Evolutionary conservation across 1,139 yeast species (phyloP).

Genomic region (Candida sanyaensis): DNA sequence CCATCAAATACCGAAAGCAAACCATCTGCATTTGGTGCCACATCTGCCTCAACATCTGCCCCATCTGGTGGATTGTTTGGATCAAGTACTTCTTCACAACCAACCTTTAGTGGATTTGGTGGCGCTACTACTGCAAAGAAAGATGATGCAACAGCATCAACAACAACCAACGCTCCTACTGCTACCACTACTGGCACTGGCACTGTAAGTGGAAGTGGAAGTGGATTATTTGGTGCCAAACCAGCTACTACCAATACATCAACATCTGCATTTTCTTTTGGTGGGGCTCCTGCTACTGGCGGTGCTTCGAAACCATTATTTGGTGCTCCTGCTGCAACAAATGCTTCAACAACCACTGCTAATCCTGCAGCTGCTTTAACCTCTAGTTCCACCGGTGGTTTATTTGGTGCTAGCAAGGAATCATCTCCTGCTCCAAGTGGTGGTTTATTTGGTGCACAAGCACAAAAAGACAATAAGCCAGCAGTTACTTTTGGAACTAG

Average conservation of each 20-base stretch:
- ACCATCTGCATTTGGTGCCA: slow-evolving; percentile 13
- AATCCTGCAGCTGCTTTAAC: slow-evolving; percentile 5
- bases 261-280: slow-evolving; percentile 18
- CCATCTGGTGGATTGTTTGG: slow-evolving; percentile 23
- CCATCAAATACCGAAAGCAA: slow-evolving; percentile 1
- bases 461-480: slow-evolving; percentile 21
- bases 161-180: not conserved
- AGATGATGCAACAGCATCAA: slow-evolving; percentile 15
- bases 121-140: slow-evolving; percentile 9
- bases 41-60: slow-evolving; percentile 21
- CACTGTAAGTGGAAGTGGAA: slow-evolving; percentile 6
- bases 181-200: too few relatives aligned
- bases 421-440: slow-evolving; percentile 13
- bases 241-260: slow-evolving; percentile 9
- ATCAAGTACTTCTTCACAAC: slow-evolving; percentile 22
- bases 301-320: not conserved
- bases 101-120: slow-evolving; percentile 15
- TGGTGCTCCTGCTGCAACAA: not conserved
- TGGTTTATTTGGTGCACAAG: not conserved
- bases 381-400: slow-evolving; percentile 16
- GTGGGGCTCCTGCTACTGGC: slow-evolving; percentile 14
- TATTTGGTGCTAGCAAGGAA: slow-evolving; percentile 27
- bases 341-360: not conserved
- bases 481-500: not conserved
- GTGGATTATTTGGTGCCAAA: slow-evolving; percentile 12